Percentiles rank a stretch among this genome's conserved stretches.
phyloP scores from a whole-genome alignment of 1,284 basidiomycete genomes.

The Inonotus obliquus region DNA sequence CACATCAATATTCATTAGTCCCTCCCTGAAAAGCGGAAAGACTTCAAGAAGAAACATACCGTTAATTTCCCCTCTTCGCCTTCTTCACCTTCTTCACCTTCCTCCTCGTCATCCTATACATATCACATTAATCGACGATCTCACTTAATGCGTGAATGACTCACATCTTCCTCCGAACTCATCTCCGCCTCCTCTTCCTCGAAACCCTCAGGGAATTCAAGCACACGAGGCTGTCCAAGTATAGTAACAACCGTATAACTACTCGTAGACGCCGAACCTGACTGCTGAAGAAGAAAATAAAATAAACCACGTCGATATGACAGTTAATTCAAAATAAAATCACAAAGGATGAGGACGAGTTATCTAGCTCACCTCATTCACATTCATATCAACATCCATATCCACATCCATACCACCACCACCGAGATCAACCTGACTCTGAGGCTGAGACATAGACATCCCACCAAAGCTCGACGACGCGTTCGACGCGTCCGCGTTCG shows the following conservation, averaged over 20 bases:
- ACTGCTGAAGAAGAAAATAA: too few species aligned
- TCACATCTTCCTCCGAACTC: neutral
- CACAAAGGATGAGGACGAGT: too few species aligned
- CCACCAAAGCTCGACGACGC: neutral
- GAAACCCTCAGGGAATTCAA: neutral
- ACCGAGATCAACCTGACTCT: neutral
- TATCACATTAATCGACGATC: neutral
- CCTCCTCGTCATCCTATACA: neutral
- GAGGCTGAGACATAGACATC: neutral
- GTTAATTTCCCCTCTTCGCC: neutral
- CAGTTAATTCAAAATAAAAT: too few species aligned
- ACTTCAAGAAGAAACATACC: neutral
- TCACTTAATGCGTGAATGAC: neutral
- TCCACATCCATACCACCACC: constrained; percentile 5
- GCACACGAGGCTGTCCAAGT: neutral
- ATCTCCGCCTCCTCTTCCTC: constrained; percentile 6
- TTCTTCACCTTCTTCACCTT: constrained; percentile 5
- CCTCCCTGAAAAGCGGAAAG: too few species aligned
- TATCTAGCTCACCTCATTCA: neutral
- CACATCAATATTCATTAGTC: too few species aligned
- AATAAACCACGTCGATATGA: too few species aligned
- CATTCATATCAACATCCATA: neutral
- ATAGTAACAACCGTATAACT: constrained; percentile 1
- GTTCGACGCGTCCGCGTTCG: constrained; percentile 1
- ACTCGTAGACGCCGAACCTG: neutral